These are phyloP conservation scores for Rhizophagus clarus DNA, from an alignment of 192 early-diverging fungal species.

Conservation along the genomic window DNA sequence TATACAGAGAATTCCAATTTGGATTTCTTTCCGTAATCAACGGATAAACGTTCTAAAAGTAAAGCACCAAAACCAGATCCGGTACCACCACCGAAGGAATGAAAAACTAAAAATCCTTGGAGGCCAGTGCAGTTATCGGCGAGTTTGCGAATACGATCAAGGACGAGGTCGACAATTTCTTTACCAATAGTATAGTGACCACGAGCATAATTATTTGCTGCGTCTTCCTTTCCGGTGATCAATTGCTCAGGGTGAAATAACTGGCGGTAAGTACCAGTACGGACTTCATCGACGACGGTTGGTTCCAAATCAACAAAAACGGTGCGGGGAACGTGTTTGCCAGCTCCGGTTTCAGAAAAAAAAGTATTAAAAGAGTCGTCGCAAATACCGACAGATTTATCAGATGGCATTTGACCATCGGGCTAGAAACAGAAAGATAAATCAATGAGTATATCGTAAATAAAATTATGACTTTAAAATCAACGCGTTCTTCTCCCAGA, in stretches of 20 bases:
- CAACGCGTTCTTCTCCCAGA: no score
- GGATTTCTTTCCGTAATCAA: slow-evolving; percentile 99
- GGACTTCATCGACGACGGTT: slow-evolving; percentile 98
- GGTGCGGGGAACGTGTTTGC: slow-evolving; percentile 99
- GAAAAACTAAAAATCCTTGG: slow-evolving; percentile 99
- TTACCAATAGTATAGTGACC: slow-evolving; percentile 99
- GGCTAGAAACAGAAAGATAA: background rate
- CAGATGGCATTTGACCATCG: slow-evolving; percentile 48
- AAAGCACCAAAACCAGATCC: slow-evolving; percentile 99
- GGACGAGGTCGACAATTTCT: slow-evolving; percentile 94
- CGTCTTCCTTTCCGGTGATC: slow-evolving; percentile 99
- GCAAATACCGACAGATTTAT: slow-evolving; percentile 75
- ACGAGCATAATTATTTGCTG: slow-evolving; percentile 99
- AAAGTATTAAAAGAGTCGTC: slow-evolving; percentile 98
- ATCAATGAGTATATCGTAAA: background rate
- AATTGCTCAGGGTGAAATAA: slow-evolving; percentile 86
- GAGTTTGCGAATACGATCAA: slow-evolving; percentile 97
- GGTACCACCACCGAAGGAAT: slow-evolving; percentile 99
- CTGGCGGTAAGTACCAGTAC: slow-evolving; percentile 96
- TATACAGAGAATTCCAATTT: slow-evolving; percentile 99
- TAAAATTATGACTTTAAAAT: no score
- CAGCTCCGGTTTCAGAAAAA: slow-evolving; percentile 98
- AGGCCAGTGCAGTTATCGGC: slow-evolving; percentile 98
- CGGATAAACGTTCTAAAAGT: slow-evolving; percentile 96
- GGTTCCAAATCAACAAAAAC: slow-evolving; percentile 98